These are phyloP conservation scores for Trichomonas tenax DNA, from an alignment of 208 protist genomes.

Conservation along the genomic window DNA sequence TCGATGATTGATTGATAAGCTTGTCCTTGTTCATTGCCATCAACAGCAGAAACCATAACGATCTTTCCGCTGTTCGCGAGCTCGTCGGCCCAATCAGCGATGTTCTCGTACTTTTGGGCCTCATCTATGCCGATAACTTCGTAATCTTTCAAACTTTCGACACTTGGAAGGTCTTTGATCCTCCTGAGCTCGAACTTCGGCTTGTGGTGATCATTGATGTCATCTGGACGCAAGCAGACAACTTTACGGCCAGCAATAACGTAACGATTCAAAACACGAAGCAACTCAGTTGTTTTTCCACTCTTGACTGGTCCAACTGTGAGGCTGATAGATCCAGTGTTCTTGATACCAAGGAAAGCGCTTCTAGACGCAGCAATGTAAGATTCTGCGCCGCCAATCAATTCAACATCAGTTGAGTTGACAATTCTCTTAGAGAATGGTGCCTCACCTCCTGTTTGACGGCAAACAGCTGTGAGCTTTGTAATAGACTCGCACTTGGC, in stretches of 20 bases:
- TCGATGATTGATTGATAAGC: slow-evolving; percentile 60
- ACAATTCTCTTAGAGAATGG: slow-evolving; percentile 33
- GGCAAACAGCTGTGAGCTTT: slow-evolving; percentile 72
- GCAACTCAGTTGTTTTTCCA: slow-evolving; percentile 72
- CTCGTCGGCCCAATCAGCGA: slow-evolving; percentile 59
- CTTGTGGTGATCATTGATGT: slow-evolving; percentile 57
- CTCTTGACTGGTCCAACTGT: slow-evolving; percentile 79
- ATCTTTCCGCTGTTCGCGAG: slow-evolving; percentile 64
- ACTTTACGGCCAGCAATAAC: slow-evolving; percentile 55
- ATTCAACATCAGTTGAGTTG: not conserved
- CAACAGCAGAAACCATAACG: slow-evolving; percentile 72
- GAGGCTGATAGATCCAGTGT: slow-evolving; percentile 52
- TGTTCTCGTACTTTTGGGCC: slow-evolving; percentile 62
- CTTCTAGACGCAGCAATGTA: slow-evolving; percentile 36
- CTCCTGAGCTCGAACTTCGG: slow-evolving; percentile 56
- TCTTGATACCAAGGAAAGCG: not conserved
- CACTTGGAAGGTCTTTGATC: slow-evolving; percentile 44
- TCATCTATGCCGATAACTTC: slow-evolving; percentile 75
- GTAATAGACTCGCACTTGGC: slow-evolving; percentile 60
- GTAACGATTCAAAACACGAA: slow-evolving; percentile 62
- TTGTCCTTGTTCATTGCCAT: slow-evolving; percentile 64
- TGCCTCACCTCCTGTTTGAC: slow-evolving; percentile 56
- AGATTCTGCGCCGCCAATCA: slow-evolving; percentile 40
- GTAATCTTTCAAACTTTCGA: slow-evolving; percentile 47
- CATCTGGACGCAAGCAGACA: slow-evolving; percentile 41